Base-by-base conservation (phyloP, 116 monocot genomes). In the Iris pallida region DNA sequence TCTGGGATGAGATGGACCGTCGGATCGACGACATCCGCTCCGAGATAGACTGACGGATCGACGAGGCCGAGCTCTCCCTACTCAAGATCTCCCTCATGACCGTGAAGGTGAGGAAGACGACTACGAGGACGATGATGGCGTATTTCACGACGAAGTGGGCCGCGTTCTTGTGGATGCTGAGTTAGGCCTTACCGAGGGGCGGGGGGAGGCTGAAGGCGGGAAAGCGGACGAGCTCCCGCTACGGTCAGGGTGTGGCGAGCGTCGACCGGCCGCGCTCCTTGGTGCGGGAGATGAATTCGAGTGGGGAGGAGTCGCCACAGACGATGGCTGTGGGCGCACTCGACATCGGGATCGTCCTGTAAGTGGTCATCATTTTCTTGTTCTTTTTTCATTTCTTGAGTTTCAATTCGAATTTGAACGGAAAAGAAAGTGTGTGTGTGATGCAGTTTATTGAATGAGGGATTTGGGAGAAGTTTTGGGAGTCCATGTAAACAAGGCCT, bases 231-330 rank as follows among this genome's bases (percentile, higher is more conserved):
- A 77, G 43, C 63, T 76, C 79, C 12, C 64, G 71, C 88, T 85
- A 89, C 18, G 85, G 75, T 49, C 85, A 72, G 19, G 66, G 72
- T 14, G 69, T 62, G 16, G 80, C 77, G 55, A 83, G 53, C 61
- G 79, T 41, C 10, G 82, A 79, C 42, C 57, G 69, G 45, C 83
- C 78, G 15, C 78, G 78, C 42, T 71, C 65, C 68, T 75, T 83
- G 47, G 72, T 65, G 4, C 61, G 75, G 49, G 78, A 65, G 57
- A 78, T 60, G 63, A 80, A 58, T 7, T 80, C 78, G 15, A 62
- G 43, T 4, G 62, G 62, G 2, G 62, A 63, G 9, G 56, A 18
- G 4, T 71, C 64, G 59, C 73, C 47, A 19, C 69, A 71, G 4
- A 47, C 43, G 57, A 47, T 11, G 9, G 69, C 48, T 9, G 73